These are phyloP conservation scores for Babesia divergens DNA, from an alignment of 169 alveolate species.

Conservation along the genomic window DNA sequence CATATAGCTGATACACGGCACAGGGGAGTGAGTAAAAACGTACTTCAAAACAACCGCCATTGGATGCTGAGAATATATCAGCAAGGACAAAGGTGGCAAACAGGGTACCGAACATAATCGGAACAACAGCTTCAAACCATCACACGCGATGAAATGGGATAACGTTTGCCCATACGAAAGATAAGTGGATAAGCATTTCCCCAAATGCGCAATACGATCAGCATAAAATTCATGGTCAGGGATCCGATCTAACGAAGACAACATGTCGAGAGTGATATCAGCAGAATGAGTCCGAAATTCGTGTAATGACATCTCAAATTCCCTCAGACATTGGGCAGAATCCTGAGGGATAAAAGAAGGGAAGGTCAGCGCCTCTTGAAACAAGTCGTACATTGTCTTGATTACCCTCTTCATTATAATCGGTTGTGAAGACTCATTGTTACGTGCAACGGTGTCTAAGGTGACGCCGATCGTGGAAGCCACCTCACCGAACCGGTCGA, in stretches of 20 bases:
- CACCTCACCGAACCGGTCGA: constrained; percentile 77
- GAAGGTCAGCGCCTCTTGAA: constrained; percentile 39
- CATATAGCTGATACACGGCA: constrained; percentile 43
- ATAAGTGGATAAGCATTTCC: constrained; percentile 55
- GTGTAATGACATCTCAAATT: constrained; percentile 6
- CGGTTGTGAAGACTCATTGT: constrained; percentile 24
- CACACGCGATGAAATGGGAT: constrained; percentile 39
- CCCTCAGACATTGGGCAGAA: constrained; percentile 8
- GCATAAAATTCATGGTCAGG: constrained; percentile 42
- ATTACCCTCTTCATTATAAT: constrained; percentile 26
- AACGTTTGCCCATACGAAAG: constrained; percentile 30
- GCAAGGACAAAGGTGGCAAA: constrained; percentile 56
- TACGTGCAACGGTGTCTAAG: constrained; percentile 31
- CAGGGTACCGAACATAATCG: constrained; percentile 62
- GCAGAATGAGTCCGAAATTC: constrained; percentile 27
- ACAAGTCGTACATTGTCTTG: constrained; percentile 24
- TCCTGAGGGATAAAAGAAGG: constrained; percentile 46
- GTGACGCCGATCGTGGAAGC: constrained; percentile 73
- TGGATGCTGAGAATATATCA: constrained; percentile 60
- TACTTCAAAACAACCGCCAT: constrained; percentile 34
- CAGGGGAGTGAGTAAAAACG: constrained; percentile 28
- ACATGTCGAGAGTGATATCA: constrained; percentile 39
- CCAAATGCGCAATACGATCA: constrained; percentile 62
- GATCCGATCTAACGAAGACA: constrained; percentile 25
- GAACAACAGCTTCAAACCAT: constrained; percentile 44